Conservation (phyloP, 345 rosid species). For the Acer negundo region DNA sequence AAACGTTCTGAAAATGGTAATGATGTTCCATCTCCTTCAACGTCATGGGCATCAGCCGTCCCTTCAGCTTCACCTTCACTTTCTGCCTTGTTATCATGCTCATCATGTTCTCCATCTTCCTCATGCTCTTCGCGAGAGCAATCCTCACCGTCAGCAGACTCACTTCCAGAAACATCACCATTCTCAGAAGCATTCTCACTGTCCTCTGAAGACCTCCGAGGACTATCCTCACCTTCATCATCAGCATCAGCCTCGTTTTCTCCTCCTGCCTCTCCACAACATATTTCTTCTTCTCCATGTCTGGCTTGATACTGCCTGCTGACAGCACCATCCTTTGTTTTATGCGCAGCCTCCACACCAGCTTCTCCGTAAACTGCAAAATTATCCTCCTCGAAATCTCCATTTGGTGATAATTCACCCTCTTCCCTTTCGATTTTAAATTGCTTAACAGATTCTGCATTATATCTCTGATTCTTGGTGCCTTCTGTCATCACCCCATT, state of each 20-base stretch:
- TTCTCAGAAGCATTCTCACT: constrained; percentile 88
- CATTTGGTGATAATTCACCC: constrained; percentile 96
- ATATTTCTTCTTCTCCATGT: constrained; percentile 50
- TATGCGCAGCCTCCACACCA: constrained; percentile 53
- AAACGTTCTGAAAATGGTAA: constrained; percentile 73
- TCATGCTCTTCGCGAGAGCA: constrained; percentile 81
- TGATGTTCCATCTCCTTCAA: constrained; percentile 63
- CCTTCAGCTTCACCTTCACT: constrained; percentile 97
- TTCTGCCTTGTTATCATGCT: constrained; percentile 76
- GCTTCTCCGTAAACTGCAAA: constrained; percentile 72
- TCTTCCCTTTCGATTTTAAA: constrained; percentile 92
- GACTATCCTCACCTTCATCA: constrained; percentile 89
- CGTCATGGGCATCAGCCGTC: constrained; percentile 76
- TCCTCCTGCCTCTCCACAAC: constrained; percentile 55
- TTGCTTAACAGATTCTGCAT: constrained; percentile 48
- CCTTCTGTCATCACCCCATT: constrained; percentile 58
- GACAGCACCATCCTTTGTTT: constrained; percentile 52
- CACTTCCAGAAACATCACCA: constrained; percentile 88
- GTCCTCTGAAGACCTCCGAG: constrained; percentile 80
- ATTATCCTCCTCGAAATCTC: constrained; percentile 88
- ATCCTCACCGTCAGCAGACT: constrained; percentile 84
- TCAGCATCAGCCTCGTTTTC: constrained; percentile 79
- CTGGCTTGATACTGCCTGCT: constrained; percentile 46
- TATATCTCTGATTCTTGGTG: constrained; percentile 47
- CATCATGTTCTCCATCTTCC: constrained; percentile 69